Evolutionary conservation across 306 rosid genomes (phyloP), one percentile per base, ranked within the genome.

Genomic region (Dryas drummondii): DNA sequence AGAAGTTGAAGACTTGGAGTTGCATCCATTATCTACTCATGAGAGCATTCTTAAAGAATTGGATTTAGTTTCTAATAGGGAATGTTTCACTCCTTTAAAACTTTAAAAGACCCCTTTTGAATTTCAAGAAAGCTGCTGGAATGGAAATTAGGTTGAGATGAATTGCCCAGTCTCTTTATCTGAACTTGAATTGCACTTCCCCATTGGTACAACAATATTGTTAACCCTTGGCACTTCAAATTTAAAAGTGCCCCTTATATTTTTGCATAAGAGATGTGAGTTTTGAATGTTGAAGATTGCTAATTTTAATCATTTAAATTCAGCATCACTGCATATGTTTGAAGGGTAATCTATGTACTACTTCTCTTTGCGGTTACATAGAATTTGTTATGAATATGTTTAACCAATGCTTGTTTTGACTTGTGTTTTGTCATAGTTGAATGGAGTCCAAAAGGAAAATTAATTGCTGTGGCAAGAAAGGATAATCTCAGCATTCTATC

Each of bases 391-490:
- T 70, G 58, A 32, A 40, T 6, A 9, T 66, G 51, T 37, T 32
- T 52, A 70, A 27, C 62, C 41, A 60, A 61, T 68, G 64, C 73
- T 66, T 42, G 27, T 78, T 80, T 77, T 71, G 46, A 62, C 63
- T 17, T 79, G 53, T 66, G 19, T 68, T 72, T 84, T 78, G 64
- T 62, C 63, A 26, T 65, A 93, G 97, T 91, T 75, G 98, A 88
- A 68, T 94, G 97, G 92, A 90, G 89, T 50, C 44, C 73, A 48
- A 80, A 87, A 52, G 94, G 98, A 37, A 84, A 74, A 80, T 84
- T 79, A 81, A 71, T 94, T 81, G 97, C 91, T 10, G 92, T 90
- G 69, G 98, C 96, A 64, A 87, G 83, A 73, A 86, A 80, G 78
- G 85, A 79, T 68, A 83, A 71, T 72, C 82, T 94, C 47, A 84